A percentile compares a stretch with the other conserved stretches of the same genome.
These are phyloP conservation scores for Boletus reticuloceps DNA, from an alignment of 768 basidiomycete genomes.

Conservation along the genomic window DNA sequence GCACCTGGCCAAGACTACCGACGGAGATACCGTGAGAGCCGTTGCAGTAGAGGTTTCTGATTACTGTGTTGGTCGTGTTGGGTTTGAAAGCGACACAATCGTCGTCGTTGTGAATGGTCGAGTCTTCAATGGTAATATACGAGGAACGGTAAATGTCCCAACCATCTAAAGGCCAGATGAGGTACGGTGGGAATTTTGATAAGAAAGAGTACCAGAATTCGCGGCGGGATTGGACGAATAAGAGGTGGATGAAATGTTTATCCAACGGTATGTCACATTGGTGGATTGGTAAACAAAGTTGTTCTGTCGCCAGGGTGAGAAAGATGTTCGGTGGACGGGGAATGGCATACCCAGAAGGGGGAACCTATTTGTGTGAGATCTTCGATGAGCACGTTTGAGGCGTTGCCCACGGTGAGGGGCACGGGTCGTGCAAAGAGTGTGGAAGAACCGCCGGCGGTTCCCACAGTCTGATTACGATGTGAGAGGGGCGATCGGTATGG, in stretches of 20 bases:
- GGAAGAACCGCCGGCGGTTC: constrained; percentile 43
- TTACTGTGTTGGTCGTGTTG: constrained; percentile 38
- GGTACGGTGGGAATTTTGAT: background rate
- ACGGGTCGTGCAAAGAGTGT: constrained; percentile 42
- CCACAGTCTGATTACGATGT: constrained; percentile 27
- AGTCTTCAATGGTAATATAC: constrained; percentile 34
- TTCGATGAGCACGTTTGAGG: constrained; percentile 40
- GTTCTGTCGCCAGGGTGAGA: constrained; percentile 15
- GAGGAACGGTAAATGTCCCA: constrained; percentile 49
- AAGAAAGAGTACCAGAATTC: constrained; percentile 31
- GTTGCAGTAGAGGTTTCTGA: constrained; percentile 43
- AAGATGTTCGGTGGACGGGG: background rate
- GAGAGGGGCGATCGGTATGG: background rate
- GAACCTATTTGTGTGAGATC: constrained; percentile 39
- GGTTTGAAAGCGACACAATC: constrained; percentile 34
- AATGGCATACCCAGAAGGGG: constrained; percentile 40
- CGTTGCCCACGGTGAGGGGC: constrained; percentile 43
- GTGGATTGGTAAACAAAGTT: constrained; percentile 43
- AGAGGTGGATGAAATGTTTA: constrained; percentile 36
- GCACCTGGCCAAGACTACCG: constrained; percentile 44
- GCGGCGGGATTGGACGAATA: constrained; percentile 32
- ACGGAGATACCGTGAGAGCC: constrained; percentile 42
- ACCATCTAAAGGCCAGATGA: constrained; percentile 31
- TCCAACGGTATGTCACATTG: constrained; percentile 40
- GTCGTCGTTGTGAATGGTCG: constrained; percentile 41